Evolutionary conservation across 345 rosid genomes (phyloP), one percentile per base, ranked within the genome.

Genomic region (Eucalyptus viminalis): DNA sequence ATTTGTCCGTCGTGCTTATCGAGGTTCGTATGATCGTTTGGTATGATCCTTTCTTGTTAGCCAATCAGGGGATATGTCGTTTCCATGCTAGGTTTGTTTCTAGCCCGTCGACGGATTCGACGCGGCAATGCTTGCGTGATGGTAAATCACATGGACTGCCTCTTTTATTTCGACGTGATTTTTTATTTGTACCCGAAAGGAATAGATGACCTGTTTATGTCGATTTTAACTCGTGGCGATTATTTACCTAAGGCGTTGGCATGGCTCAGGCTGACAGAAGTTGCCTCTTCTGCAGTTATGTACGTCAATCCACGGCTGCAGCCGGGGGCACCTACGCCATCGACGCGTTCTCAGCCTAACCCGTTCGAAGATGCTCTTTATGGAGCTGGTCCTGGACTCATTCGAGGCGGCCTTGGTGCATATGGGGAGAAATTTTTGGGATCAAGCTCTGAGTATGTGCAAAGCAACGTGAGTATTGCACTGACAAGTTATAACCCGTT

Each of bases 381-480:
- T 86, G 99, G 99, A 62, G 97, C 99, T 91, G 95, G 99, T 90
- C 95, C 99, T 87, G 99, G 98, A 80, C 94, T 98, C 86, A 95
- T 98, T 88, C 92, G 92, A 60, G 96, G 98, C 49, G 98, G 99
- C 51, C 92, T 97, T 88, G 98, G 99, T 72, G 99, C 99, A 51
- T 98, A 97, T 88, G 98, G 99, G 34, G 99, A 95, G 93, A 96
- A 94, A 90, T 93, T 97, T 86, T 91, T 98, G 31, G 99, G 99
- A 29, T 95, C 99, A 11, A 97, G 99, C 90, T 96, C 99, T 81
- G 99, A 95, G 91, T 98, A 97, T 88, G 99, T 98, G 90, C 99
- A 97, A 94, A 97, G 99, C 93, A 98, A 98, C 92, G 99, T 98
- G 93, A 96, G 99, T 90, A 17, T 88, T 13, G 22, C 37, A 58